These are phyloP conservation scores for Fusarium albosuccineum DNA, from an alignment of 2,329 filamentous ascomycete genomes.

Conservation along the genomic window DNA sequence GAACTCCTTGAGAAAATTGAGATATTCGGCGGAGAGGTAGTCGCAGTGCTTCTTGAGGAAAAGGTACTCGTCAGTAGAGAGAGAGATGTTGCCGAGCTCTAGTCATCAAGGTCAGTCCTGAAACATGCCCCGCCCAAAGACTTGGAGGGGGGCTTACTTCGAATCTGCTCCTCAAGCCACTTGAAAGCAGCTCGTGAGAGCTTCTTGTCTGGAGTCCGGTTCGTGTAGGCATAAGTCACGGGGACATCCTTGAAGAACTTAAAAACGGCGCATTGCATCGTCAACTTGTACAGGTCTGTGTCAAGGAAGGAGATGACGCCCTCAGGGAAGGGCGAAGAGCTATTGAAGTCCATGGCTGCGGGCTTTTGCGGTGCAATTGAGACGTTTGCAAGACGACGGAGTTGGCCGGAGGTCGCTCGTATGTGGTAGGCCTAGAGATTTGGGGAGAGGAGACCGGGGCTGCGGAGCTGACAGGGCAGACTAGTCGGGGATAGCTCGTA, in stretches of 20 bases:
- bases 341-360: conserved; percentile 72
- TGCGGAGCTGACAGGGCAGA: conserved; percentile 31
- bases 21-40: conserved; percentile 83
- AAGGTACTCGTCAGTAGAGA: conserved; percentile 82
- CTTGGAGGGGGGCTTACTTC: conserved; percentile 66
- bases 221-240: conserved; percentile 94
- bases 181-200: conserved; percentile 84
- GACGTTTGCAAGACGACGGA: not conserved
- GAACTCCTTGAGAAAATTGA: conserved; percentile 86
- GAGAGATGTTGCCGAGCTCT: conserved; percentile 86
- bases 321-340: conserved; percentile 76
- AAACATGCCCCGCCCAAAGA: not conserved
- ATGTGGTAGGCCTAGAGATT: not conserved
- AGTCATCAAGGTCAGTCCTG: conserved; percentile 44
- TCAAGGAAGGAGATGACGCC: conserved; percentile 87
- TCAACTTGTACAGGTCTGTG: conserved; percentile 93
- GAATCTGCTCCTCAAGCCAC: conserved; percentile 88
- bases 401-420: not conserved
- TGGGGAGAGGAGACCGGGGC: conserved; percentile 20
- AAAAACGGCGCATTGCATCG: conserved; percentile 97
- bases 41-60: conserved; percentile 84
- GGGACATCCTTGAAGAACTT: conserved; percentile 88
- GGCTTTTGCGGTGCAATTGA: not conserved
- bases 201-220: conserved; percentile 94
- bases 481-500: conserved; percentile 17